phyloP scores from a whole-genome alignment of 805 yeast genomes.

The Candida chilensis region DNA sequence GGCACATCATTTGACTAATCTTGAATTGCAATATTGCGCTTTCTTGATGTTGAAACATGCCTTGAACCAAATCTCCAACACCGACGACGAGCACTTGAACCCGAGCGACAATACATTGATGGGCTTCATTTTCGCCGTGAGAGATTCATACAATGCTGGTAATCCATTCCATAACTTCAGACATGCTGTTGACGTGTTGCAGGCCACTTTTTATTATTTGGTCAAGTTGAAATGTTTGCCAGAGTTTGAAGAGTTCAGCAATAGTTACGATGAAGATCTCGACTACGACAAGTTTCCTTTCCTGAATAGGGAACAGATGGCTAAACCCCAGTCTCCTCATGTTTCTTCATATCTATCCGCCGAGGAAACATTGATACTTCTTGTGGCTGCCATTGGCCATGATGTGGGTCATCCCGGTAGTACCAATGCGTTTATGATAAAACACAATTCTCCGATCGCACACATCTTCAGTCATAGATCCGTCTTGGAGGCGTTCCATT shows the following conservation, averaged over 20 bases:
- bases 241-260: constrained; percentile 21
- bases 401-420: constrained; percentile 96
- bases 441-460: constrained; percentile 56
- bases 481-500: constrained; percentile 78
- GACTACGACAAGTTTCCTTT: constrained; percentile 1
- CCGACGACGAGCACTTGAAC: constrained; percentile 1
- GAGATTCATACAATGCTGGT: constrained; percentile 74
- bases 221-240: constrained; percentile 30
- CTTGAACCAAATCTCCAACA: constrained; percentile 13
- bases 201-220: constrained; percentile 70
- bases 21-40: constrained; percentile 59
- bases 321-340: too few relatives aligned
- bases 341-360: constrained; percentile 19
- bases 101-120: constrained; percentile 32
- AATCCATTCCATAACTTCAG: constrained; percentile 93
- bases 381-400: constrained; percentile 86
- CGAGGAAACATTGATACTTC: constrained; percentile 46
- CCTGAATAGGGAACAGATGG: too few relatives aligned
- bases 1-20: constrained; percentile 54
- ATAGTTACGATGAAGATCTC: constrained; percentile 7
- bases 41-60: constrained; percentile 42
- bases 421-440: constrained; percentile 65
- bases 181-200: constrained; percentile 93
- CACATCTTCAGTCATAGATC: constrained; percentile 52
- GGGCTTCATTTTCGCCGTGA: constrained; percentile 53